These are phyloP conservation scores for Candida suzukii DNA, from an alignment of 805 yeast genomes.

Conservation along the genomic window DNA sequence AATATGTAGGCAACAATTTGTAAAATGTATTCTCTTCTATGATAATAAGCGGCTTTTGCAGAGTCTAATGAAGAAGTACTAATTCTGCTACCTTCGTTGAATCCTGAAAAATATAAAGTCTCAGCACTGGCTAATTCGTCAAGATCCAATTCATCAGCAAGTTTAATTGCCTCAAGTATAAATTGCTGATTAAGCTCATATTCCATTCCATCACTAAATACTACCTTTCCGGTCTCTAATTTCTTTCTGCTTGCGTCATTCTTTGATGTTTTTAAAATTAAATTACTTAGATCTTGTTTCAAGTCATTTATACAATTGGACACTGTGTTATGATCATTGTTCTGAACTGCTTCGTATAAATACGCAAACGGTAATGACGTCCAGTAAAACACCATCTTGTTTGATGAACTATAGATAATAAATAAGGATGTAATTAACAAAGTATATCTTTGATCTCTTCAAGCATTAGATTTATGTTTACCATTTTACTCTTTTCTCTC, in stretches of 20 bases:
- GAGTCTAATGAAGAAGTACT: slow-evolving; percentile 48
- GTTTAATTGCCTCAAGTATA: slow-evolving; percentile 45
- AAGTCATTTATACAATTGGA: slow-evolving; percentile 18
- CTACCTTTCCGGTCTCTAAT: slow-evolving; percentile 40
- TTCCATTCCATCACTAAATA: slow-evolving; percentile 47
- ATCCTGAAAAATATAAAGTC: slow-evolving; percentile 43
- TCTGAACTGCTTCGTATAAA: slow-evolving; percentile 40
- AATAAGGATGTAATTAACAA: too few species aligned
- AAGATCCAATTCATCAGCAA: slow-evolving; percentile 61
- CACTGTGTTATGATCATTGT: slow-evolving; percentile 13
- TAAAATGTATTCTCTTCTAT: slow-evolving; percentile 66
- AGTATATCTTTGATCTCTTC: too few species aligned
- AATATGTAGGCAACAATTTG: slow-evolving; percentile 46
- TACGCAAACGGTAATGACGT: slow-evolving; percentile 33
- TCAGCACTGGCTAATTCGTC: slow-evolving; percentile 78
- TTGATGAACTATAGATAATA: too few species aligned
- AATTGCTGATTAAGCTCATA: slow-evolving; percentile 62
- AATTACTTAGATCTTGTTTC: slow-evolving; percentile 35
- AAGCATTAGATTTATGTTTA: too few species aligned
- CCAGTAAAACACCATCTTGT: slow-evolving; percentile 28
- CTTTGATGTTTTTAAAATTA: slow-evolving; percentile 37
- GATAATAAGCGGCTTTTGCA: slow-evolving; percentile 62
- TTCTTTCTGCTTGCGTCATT: slow-evolving; percentile 38
- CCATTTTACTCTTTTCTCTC: too few species aligned
- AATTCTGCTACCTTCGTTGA: slow-evolving; percentile 25